Evolutionary conservation across 306 rosid species (phyloP).

Genomic region (Cicer yamashitae): DNA sequence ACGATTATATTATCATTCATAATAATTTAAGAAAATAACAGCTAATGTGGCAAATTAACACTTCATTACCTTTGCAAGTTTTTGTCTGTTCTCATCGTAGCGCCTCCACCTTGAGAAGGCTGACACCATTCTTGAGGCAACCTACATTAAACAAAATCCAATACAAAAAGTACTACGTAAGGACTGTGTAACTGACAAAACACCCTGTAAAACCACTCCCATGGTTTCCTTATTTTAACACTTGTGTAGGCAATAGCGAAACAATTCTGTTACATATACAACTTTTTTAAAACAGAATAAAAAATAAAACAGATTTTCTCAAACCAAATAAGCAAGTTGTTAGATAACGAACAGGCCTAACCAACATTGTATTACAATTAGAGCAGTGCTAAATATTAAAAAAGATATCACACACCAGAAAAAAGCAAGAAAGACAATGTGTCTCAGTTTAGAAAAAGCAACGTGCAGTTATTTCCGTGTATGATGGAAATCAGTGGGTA

Average conservation of each 20-base stretch:
- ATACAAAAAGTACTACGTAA: background rate
- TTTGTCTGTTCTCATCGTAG: conserved; percentile 83
- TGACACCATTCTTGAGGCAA: conserved; percentile 97
- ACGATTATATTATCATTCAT: conserved; percentile 1
- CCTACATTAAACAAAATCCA: conserved; percentile 53
- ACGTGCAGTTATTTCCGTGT: background rate
- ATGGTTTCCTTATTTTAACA: background rate
- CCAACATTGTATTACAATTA: background rate
- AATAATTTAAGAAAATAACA: conserved; percentile 20
- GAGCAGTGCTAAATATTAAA: background rate
- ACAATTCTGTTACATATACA: background rate
- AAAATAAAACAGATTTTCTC: background rate
- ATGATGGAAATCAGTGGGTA: background rate
- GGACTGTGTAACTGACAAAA: conserved; percentile 17
- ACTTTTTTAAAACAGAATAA: background rate
- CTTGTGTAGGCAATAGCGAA: background rate
- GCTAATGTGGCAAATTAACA: background rate
- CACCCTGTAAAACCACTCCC: background rate
- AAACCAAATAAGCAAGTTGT: background rate
- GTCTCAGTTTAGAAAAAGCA: background rate
- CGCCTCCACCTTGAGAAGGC: conserved; percentile 98
- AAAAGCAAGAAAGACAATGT: background rate
- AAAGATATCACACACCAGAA: background rate
- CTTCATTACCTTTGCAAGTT: conserved; percentile 71
- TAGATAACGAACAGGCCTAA: background rate